Evolutionary conservation across 2,329 filamentous ascomycete genomes (phyloP), one percentile per base, ranked within the genome.

Genomic region (Penicillium aurantiogriseum): DNA sequence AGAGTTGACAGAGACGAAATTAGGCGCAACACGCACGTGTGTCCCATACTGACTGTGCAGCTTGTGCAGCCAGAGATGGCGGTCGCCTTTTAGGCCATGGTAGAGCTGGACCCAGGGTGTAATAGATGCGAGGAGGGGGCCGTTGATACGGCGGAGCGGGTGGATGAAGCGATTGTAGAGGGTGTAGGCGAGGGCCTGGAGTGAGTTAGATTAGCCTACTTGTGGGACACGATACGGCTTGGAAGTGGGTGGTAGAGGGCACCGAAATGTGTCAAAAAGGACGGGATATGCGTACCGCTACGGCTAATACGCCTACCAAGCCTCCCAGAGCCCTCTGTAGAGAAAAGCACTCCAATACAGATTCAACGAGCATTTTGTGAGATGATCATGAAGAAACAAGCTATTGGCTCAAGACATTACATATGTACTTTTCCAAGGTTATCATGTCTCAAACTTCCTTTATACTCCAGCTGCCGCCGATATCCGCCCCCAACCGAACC

Each of bases 1-100:
- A 54, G 85, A 87, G 79, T 94, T 93, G 77, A 95, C 85, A 1
- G 87, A 90, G 42, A 96, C 77, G 59, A 84, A 85, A 73, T 91
- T 91, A 44, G 91, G 91, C 0, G 88, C 89, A 63, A 88, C 90
- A 29, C 91, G 88, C n/a, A 93, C 88, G 50, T 85, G 67, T 17
- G 59, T 66, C 5, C 89, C 89, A 67, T 95, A 92, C 69, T 82
- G 81, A 64, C 87, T 77, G 71, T 95, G 91, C 64, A 88, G 79
- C 31, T 82, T 80, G 77, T 86, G 86, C 67, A 91, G 87, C 68
- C 89, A 85, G 19, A 92, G 81, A 69, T 92, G 89, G 1, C 89
- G 83, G 63, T 89, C 86, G 51, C 89, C 90, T 67, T 85, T 87
- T 75, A 86, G 89, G 47, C 88, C 88, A 64, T 91, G 86, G 72